A percentile compares a stretch with the other conserved stretches of the same genome.
Evolutionary conservation across 129 eudicot species (phyloP).

Genomic region (Helianthus tuberosus): DNA sequence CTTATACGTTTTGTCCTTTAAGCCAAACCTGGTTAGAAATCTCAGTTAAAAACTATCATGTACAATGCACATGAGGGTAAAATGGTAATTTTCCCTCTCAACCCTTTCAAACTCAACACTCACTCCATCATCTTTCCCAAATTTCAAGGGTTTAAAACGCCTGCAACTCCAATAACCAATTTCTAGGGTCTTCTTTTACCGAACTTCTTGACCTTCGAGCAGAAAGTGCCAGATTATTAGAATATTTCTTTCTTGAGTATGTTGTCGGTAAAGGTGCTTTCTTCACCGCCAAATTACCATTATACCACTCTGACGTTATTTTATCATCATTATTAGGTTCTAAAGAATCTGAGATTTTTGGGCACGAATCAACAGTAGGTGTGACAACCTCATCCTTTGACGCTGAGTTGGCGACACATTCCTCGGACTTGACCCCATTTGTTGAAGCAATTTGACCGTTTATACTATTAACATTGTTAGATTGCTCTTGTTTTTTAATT

Average conservation of each 20-base stretch:
- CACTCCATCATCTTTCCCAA: no score
- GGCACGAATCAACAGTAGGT: slow-evolving; percentile 27
- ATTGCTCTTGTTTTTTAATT: slow-evolving; percentile 52
- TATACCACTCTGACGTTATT: slow-evolving; percentile 33
- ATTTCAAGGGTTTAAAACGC: no score
- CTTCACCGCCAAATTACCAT: slow-evolving; percentile 25
- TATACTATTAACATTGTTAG: slow-evolving; percentile 20
- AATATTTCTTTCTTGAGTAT: slow-evolving; percentile 54
- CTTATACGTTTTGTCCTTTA: no score
- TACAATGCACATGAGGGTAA: no score
- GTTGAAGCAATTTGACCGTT: slow-evolving; percentile 36
- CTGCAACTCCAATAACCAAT: no score
- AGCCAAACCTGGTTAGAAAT: no score
- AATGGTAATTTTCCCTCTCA: no score
- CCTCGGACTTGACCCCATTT: slow-evolving; percentile 43
- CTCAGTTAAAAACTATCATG: no score
- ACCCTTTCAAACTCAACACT: no score
- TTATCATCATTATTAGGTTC: slow-evolving; percentile 44
- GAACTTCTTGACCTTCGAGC: slow-evolving; percentile 68
- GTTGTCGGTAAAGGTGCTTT: slow-evolving; percentile 43
- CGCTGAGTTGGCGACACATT: slow-evolving; percentile 36
- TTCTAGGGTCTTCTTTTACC: slow-evolving; percentile 28
- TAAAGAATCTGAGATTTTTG: slow-evolving; percentile 33
- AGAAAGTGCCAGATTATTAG: slow-evolving; percentile 45
- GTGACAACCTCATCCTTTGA: slow-evolving; percentile 43